Conservation (phyloP, 495 filamentous ascomycete genomes). For the Hypoxylon cercidicola region DNA sequence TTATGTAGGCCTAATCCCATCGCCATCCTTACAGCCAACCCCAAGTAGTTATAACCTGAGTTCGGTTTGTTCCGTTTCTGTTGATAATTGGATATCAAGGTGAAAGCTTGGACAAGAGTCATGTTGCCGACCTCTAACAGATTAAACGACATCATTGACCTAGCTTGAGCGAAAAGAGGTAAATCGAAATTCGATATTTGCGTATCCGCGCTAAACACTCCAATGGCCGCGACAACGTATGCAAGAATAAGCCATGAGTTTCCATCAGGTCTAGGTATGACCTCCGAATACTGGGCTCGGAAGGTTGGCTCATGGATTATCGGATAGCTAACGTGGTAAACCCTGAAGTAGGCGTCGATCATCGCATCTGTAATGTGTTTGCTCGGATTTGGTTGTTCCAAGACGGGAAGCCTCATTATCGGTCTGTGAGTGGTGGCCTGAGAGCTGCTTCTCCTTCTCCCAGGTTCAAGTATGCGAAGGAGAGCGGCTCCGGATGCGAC, state of each 20-base stretch:
- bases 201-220: constrained; percentile 61
- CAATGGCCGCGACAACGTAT: constrained; percentile 61
- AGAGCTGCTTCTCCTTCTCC: not conserved
- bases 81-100: constrained; percentile 64
- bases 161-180: constrained; percentile 58
- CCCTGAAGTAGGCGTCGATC: constrained; percentile 39
- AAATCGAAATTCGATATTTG: constrained; percentile 60
- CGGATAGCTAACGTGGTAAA: constrained; percentile 65
- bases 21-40: constrained; percentile 62
- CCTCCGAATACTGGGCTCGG: constrained; percentile 64
- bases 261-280: constrained; percentile 59
- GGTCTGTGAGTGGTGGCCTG: not conserved
- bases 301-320: constrained; percentile 67
- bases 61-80: constrained; percentile 67
- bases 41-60: constrained; percentile 64
- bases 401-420: constrained; percentile 1
- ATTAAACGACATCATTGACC: constrained; percentile 54
- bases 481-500: constrained; percentile 33
- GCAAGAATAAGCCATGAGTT: constrained; percentile 61
- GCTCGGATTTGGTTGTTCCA: constrained; percentile 22
- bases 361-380: constrained; percentile 24
- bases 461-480: constrained; percentile 26
- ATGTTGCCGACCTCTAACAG: constrained; percentile 65
- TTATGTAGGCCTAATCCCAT: constrained; percentile 66
- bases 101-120: constrained; percentile 61